Base-by-base conservation (phyloP, 371 early-diverging fungal genomes). In the Vavraia culicis region DNA sequence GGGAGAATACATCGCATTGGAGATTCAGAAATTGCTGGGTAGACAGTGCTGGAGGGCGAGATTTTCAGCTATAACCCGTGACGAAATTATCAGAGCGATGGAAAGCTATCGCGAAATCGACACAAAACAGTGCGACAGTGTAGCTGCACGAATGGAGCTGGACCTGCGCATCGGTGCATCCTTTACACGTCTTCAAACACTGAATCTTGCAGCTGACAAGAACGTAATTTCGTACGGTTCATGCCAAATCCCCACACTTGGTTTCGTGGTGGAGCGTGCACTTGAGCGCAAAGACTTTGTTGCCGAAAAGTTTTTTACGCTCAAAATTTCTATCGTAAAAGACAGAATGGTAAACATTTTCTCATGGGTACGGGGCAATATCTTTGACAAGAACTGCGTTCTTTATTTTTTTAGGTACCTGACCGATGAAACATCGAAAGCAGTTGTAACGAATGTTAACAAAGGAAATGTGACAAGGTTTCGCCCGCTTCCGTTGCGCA, bases 231-330 rank as follows among this genome's bases (percentile, higher is more conserved):
- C 84, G 57, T 94, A 83, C 69, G 98, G 94, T 0, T 75, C 87
- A 2, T 98, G 99, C 67, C 99, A 98, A 64, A 90, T 98, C 45
- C 99, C 99, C 1, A 95, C 96, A 0, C 67, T 98, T 3, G 91
- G 95, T 0, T 95, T 98, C 73, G 85, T 98, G 0, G 94, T 94
- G 3, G 88, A 90, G 49, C 77, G 83, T 55, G 87, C 76, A 50
- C 66, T 72, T 34, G 72, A 75, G 34, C 76, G 76, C 0, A 67
- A 82, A 46, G 70, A 74, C 14, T 95, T 95, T 74, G 74, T 81
- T 1, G 74, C 80, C 1, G 95, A 98, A 61, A 54, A 58, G 0
- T 93, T 88, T 60, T 98, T 86, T 86, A 76, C 76, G 31, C 74
- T 96, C 31, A 73, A 77, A 20, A 63, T 84, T 36, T 58, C 63